Evolutionary conservation across 140 eudicot genomes (phyloP), one percentile per base, ranked within the genome.

Genomic region (Bidens hawaiensis): DNA sequence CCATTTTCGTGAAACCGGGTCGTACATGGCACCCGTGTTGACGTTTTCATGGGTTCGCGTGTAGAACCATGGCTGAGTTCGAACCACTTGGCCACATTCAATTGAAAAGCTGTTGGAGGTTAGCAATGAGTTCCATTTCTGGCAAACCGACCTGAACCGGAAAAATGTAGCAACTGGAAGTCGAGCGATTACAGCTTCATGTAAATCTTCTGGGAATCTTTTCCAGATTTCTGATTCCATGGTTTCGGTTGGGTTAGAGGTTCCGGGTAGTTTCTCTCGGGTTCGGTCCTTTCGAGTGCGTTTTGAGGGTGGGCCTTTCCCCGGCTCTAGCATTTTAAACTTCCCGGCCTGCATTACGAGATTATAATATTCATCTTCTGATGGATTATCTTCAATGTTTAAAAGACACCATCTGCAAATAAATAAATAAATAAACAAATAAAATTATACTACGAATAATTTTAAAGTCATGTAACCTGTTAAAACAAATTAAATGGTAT

Each of bases 61-160:
- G 75, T 85, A 93, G 49, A 93, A 88, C 99, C 99, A 93, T 8
- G 96, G 89, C 31, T 78, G 88, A 18, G 82, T 1, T 70, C 64
- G 84, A 14, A 76, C 74, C 31, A 88, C 77, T 75, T 75, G 76
- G 33, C 78, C 72, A 70, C 90, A 88, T 52, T 93, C 86, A 33
- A 67, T 72, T 17, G 90, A 81, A 76, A 93, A 93, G 59, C 95
- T 88, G 25, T 57, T 85, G 9, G 95, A 93, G 41, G 75, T 58
- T 11, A 81, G 76, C 61, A 88, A 64, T 14, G 96, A 78, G 49
- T 88, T 82, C 99, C 99, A 93, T 64, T 85, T 88, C 33, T 82
- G 81, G 79, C 96, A 93, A 25, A 93, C 99, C 0, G 86, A 88
- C 38, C 96, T 83, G 76, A 93, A 85, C 48, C 84, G 87, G 84